phyloP scores from a whole-genome alignment of 768 basidiomycete genomes.

The Lactifluus pinguis region DNA sequence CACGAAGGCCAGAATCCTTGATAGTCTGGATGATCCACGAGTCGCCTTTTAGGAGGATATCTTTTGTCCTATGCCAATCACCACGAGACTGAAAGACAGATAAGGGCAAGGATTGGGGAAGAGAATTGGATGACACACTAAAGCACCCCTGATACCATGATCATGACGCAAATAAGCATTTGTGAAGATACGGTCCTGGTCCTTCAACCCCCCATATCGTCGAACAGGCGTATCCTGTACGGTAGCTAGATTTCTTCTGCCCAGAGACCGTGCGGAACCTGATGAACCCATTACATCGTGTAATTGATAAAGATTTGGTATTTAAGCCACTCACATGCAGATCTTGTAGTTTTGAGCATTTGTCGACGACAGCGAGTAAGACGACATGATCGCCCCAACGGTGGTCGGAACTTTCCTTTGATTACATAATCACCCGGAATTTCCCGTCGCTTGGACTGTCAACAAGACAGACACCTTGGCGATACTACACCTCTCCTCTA shows the following conservation, averaged over 20 bases:
- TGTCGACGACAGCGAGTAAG: constrained; percentile 6
- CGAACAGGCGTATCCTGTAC: constrained; percentile 80
- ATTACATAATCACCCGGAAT: constrained; percentile 5
- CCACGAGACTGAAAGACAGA: constrained; percentile 58
- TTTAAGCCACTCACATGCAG: constrained; percentile 12
- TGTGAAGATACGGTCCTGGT: constrained; percentile 91
- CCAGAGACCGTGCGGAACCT: constrained; percentile 13
- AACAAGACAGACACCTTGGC: too few species aligned
- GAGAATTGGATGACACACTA: constrained; percentile 38
- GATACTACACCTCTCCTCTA: too few species aligned
- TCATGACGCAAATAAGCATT: constrained; percentile 86
- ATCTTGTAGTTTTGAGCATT: constrained; percentile 14
- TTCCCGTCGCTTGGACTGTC: too few species aligned
- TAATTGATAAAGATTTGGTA: not conserved
- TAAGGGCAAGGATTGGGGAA: not conserved
- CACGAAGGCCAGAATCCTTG: constrained; percentile 92
- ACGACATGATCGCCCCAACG: not conserved
- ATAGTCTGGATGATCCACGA: constrained; percentile 95
- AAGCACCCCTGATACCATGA: constrained; percentile 86
- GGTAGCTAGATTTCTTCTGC: constrained; percentile 48
- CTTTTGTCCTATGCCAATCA: constrained; percentile 98
- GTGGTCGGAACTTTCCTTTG: not conserved
- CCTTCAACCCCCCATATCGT: constrained; percentile 87
- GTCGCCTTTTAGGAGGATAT: constrained; percentile 91
- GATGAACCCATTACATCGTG: not conserved